Evolutionary conservation across 192 early-diverging fungal species (phyloP).

Genomic region (Glomus cerebriforme): DNA sequence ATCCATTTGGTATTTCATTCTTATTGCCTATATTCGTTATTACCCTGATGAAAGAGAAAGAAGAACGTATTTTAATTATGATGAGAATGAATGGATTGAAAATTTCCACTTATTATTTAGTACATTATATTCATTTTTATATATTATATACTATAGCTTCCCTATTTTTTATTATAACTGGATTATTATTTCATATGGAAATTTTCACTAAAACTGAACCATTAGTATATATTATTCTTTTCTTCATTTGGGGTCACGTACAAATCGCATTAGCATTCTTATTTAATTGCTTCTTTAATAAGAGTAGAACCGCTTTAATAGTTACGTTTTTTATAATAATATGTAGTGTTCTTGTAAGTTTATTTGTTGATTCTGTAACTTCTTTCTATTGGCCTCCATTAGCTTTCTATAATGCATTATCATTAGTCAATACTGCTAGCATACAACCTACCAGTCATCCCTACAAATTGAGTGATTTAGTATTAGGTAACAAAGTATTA

Average conservation of each 20-base stretch:
- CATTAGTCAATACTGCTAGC: conserved; percentile 54
- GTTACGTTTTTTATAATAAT: conserved; percentile 65
- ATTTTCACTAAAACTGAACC: conserved; percentile 62
- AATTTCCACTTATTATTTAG: conserved; percentile 57
- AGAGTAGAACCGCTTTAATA: conserved; percentile 60
- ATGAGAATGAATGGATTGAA: conserved; percentile 77
- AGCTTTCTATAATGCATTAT: conserved; percentile 64
- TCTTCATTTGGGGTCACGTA: conserved; percentile 68
- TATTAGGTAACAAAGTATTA: conserved; percentile 55
- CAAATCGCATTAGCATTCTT: conserved; percentile 71
- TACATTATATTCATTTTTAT: conserved; percentile 66
- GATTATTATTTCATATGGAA: conserved; percentile 55
- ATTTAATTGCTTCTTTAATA: conserved; percentile 63
- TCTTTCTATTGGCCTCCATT: conserved; percentile 75
- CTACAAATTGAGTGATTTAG: conserved; percentile 56
- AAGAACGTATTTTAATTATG: conserved; percentile 68
- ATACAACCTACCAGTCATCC: conserved; percentile 44
- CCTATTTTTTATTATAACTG: conserved; percentile 63
- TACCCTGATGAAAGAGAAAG: conserved; percentile 73
- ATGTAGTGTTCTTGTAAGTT: conserved; percentile 63
- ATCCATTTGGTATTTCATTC: conserved; percentile 73
- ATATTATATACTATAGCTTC: conserved; percentile 58
- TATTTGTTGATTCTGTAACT: conserved; percentile 48
- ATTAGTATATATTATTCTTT: conserved; percentile 53
- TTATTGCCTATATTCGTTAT: conserved; percentile 73